Evolutionary conservation across 257 asterid genomes (phyloP).

Genomic region (Solanum peruvianum): DNA sequence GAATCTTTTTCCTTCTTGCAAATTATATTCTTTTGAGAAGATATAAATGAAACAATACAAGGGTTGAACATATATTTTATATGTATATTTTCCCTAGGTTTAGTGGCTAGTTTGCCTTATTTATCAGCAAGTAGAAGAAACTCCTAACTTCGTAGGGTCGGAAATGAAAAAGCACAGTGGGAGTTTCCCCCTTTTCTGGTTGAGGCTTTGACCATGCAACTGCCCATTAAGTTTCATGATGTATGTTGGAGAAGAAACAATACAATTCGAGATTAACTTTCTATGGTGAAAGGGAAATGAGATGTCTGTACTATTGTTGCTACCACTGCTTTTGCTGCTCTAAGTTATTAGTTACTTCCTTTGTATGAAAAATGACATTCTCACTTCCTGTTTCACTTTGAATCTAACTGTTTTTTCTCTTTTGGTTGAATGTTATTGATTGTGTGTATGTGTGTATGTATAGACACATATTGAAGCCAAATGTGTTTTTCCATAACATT

Average conservation of each 20-base stretch:
- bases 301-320: not conserved
- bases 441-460: not conserved
- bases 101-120: not conserved
- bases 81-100: not conserved
- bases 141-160: no score
- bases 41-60: not conserved
- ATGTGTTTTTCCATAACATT: not conserved
- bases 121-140: not conserved
- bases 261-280: not conserved
- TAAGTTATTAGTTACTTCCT: not conserved
- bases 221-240: no score
- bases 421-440: not conserved
- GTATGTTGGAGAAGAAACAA: no score
- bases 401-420: not conserved
- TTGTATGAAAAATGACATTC: not conserved
- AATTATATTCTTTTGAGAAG: not conserved
- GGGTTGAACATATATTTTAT: not conserved
- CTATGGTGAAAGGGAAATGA: not conserved
- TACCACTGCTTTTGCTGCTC: not conserved
- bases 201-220: no score
- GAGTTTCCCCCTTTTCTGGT: no score
- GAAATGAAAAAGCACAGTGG: no score
- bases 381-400: fast-evolving
- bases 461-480: not conserved
- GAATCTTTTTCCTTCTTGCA: fast-evolving